phyloP scores from a whole-genome alignment of 2,329 filamentous ascomycete genomes.

The Pseudogymnoascus pannorum region DNA sequence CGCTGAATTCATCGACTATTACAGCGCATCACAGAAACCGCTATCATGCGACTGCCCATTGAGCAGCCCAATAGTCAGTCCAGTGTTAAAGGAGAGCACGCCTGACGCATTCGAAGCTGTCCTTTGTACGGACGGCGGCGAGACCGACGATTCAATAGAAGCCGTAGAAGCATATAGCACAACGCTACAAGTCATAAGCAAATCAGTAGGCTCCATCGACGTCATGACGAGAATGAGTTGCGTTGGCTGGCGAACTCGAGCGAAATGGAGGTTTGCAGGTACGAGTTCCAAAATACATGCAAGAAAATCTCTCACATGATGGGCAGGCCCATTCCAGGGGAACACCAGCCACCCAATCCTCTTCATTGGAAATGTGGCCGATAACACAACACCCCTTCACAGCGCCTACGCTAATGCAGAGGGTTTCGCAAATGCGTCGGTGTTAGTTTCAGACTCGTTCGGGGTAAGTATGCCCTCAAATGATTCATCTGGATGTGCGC shows the following conservation, averaged over 20 bases:
- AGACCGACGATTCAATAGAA: slow-evolving; percentile 19
- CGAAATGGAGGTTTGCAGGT: slow-evolving; percentile 26
- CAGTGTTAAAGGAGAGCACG: slow-evolving; percentile 26
- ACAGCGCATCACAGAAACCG: slow-evolving; percentile 20
- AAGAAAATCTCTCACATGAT: neutral
- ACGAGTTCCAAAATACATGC: neutral
- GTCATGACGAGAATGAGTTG: slow-evolving; percentile 32
- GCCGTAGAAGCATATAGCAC: slow-evolving; percentile 21
- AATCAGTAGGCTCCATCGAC: slow-evolving; percentile 38
- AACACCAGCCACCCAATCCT: slow-evolving; percentile 31
- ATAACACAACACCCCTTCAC: slow-evolving; percentile 30
- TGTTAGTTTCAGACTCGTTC: slow-evolving; percentile 44
- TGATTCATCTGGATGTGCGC: neutral
- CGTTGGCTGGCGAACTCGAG: slow-evolving; percentile 26
- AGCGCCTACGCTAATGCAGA: slow-evolving; percentile 27
- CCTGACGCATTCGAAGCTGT: slow-evolving; percentile 23
- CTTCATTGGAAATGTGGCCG: slow-evolving; percentile 31
- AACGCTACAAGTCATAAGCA: slow-evolving; percentile 30
- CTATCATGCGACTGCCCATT: slow-evolving; percentile 11
- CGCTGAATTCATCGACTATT: slow-evolving; percentile 32
- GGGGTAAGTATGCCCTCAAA: slow-evolving; percentile 34
- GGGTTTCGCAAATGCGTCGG: slow-evolving; percentile 37
- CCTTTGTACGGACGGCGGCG: slow-evolving; percentile 24
- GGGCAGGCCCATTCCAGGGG: slow-evolving; percentile 26
- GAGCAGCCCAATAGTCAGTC: slow-evolving; percentile 11